Evolutionary conservation across 2,329 filamentous ascomycete species (phyloP).

Genomic region (Diaporthe capsici): DNA sequence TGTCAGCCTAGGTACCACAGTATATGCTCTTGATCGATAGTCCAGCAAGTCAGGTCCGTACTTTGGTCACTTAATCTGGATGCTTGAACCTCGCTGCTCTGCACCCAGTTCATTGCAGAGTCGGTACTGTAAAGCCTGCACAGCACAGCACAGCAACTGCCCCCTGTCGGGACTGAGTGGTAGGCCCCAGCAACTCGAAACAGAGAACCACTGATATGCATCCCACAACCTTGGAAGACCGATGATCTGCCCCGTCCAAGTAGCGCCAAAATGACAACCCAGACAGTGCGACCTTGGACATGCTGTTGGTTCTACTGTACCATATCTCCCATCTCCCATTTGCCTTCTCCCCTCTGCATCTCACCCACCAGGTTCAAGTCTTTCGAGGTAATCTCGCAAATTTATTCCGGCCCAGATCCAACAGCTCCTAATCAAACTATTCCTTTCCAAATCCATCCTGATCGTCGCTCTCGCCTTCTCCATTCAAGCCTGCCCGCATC

Average conservation of each 20-base stretch:
- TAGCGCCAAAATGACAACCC: neutral
- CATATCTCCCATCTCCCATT: neutral
- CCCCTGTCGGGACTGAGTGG: neutral
- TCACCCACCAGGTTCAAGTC: constrained; percentile 11
- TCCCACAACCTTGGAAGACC: constrained; percentile 15
- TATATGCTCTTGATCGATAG: neutral
- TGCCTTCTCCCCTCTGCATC: neutral
- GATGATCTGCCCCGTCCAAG: constrained; percentile 13
- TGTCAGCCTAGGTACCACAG: neutral
- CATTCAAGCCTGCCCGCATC: neutral
- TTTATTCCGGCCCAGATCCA: constrained; percentile 26
- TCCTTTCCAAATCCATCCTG: constrained; percentile 10
- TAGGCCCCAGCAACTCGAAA: constrained; percentile 33
- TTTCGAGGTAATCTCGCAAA: constrained; percentile 27
- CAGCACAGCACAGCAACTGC: neutral
- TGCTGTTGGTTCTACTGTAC: neutral
- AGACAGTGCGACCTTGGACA: neutral
- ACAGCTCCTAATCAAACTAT: constrained; percentile 23
- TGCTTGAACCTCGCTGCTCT: constrained; percentile 5
- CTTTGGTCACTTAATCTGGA: neutral
- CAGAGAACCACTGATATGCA: constrained; percentile 31
- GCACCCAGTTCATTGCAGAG: neutral
- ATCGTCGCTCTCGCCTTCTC: constrained; percentile 31
- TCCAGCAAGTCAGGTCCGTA: neutral
- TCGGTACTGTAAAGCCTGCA: neutral